Base-by-base conservation (phyloP, 2,329 filamentous ascomycete species). In the Diplodia intermedia region DNA sequence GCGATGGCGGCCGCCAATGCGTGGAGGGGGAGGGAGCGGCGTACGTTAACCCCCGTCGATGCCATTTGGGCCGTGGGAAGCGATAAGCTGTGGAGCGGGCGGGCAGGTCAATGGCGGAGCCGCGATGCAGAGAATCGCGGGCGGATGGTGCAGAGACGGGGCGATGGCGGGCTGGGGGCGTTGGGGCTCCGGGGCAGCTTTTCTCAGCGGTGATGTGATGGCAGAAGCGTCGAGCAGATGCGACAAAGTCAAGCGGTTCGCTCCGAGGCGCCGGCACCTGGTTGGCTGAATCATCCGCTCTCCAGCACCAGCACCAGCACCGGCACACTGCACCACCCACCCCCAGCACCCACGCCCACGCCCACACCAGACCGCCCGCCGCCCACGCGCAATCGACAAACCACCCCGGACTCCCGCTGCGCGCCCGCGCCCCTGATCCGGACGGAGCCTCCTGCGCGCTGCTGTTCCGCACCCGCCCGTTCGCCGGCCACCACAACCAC, bases 31-130 rank as follows among this genome's bases (percentile, higher is more conserved):
- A 68, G 56, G 47, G 33, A 47, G 53, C 61, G 23, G 81, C 83
- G 76, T 83, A 86, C 84, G 76, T 86, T 86, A 70, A 85, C 81
- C 71, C 83, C 83, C 71, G 68, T 67, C 26, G 68, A 69, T 49
- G 65, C 68, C 68, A 69, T 69, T 47, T 62, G 62, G 67, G 54
- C 50, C 23, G 54, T 43, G 12, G 40, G 43, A 57, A 20, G 60
- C 40, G 52, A 56, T 54, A 68, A 68, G 66, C 49, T 49, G 54
- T 9, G 29, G 56, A 62, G 66, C 49, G 47, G 36, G 67, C 49
- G 53, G 57, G 52, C 47, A 55, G 67, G 67, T 65, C 67, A 66
- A 69, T 69, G 52, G 67, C 60, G 67, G 26, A n/a, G 23, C 57
- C 52, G 67, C 67, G 66, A 61, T 67, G 66, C 26, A 29, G 47